phyloP scores from a whole-genome alignment of 2,329 filamentous ascomycete genomes.

The Aspergillus hortae region DNA sequence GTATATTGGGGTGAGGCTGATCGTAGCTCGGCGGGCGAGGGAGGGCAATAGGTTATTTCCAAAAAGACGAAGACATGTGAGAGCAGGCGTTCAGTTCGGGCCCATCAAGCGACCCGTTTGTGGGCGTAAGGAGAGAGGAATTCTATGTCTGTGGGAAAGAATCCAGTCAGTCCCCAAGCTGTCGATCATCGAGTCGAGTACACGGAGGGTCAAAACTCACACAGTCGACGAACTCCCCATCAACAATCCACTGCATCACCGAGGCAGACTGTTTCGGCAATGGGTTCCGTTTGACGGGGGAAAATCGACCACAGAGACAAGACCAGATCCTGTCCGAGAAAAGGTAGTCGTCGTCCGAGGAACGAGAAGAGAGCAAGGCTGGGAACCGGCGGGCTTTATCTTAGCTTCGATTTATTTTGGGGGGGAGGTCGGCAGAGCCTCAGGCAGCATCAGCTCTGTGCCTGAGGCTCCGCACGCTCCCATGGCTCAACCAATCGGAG shows the following conservation, averaged over 20 bases:
- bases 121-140: not conserved
- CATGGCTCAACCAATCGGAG: constrained; percentile 11
- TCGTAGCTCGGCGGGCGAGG: too few relatives aligned
- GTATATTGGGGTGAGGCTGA: too few relatives aligned
- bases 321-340: constrained; percentile 22
- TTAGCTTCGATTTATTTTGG: constrained; percentile 17
- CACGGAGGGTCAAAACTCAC: constrained; percentile 19
- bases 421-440: constrained; percentile 15
- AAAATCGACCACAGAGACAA: constrained; percentile 20
- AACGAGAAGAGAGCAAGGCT: constrained; percentile 25
- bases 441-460: constrained; percentile 25
- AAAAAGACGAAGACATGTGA: too few relatives aligned
- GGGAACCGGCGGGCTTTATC: constrained; percentile 14
- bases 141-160: constrained; percentile 12
- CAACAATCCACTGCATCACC: constrained; percentile 20
- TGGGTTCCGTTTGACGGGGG: constrained; percentile 15
- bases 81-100: too few relatives aligned
- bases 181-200: constrained; percentile 2
- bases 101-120: not conserved
- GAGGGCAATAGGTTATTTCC: too few relatives aligned
- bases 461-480: constrained; percentile 17
- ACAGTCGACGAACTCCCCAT: constrained; percentile 22
- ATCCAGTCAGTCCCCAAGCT: constrained; percentile 5
- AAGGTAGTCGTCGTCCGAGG: constrained; percentile 31
- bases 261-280: constrained; percentile 7